Base-by-base conservation (phyloP, 2,329 filamentous ascomycete species). In the Penicillium capsulatum region DNA sequence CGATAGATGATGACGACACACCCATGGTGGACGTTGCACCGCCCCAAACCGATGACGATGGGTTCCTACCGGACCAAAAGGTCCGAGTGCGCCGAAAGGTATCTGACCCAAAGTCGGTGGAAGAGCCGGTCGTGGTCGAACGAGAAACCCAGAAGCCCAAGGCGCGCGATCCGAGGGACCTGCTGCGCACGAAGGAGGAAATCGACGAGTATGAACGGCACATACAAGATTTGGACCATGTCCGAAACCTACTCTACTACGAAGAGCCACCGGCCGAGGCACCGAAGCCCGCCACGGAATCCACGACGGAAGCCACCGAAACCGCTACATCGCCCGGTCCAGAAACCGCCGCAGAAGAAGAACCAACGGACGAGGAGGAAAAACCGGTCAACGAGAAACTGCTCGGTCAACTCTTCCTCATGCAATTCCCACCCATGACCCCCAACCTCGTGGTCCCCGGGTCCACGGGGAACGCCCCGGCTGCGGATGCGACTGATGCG, bases 351-450 rank as follows among this genome's bases (percentile, higher is more conserved):
- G 39, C 50, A 31, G 48, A 49, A 17, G 35, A 46, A 15, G 45
- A 43, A 27, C 36, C 45, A 6, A 47, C 39, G 14, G 40, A 48
- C 20, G 45, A 52, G 10, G 44, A 53, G 33, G 54, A 50, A 8
- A 58, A 65, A 17, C 35, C 34, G 8, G 47, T 41, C 34, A 53
- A 66, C 51, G 71, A 66, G 36, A 66, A 67, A 29, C 67, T 71
- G 13, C 64, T 74, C 24, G 74, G 79, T 38, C 72, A 75, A 41
- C 69, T 80, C 37, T 82, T 82, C 57, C 68, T 82, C 36, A 77
- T 83, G 58, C 80, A 83, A 58, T 75, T 83, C 52, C 80, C 80
- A 9, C 78, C 80, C 0, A 69, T 80, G 42, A 74, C 81, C 3
- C 80, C 80, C 4, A 74, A 75, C 42, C 70, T 83, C 16, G 51